phyloP scores from a whole-genome alignment of 306 rosid species.

The Cicer pinnatifidum region DNA sequence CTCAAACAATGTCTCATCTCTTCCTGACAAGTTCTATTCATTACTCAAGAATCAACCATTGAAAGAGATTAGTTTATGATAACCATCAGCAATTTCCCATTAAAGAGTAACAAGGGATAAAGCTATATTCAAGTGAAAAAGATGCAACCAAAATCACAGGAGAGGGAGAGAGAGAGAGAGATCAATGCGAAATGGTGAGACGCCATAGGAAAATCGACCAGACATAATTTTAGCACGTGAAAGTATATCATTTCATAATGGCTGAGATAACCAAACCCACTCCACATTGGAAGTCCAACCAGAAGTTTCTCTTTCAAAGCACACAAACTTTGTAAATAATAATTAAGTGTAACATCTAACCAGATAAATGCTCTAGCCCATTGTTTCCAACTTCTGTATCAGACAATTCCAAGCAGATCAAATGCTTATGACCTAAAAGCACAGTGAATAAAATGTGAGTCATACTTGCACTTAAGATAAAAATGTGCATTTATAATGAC shows the following conservation, averaged over 20 bases:
- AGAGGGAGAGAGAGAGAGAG: background rate
- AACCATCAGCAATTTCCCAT: constrained; percentile 30
- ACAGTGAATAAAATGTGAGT: constrained; percentile 38
- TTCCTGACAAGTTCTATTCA: constrained; percentile 14
- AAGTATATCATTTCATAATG: constrained; percentile 12
- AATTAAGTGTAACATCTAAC: constrained; percentile 49
- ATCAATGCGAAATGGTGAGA: constrained; percentile 17
- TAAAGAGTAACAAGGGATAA: constrained; percentile 33
- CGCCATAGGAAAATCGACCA: constrained; percentile 6
- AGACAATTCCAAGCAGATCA: constrained; percentile 90
- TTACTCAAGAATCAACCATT: constrained; percentile 16
- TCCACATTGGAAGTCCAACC: constrained; percentile 11
- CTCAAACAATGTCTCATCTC: constrained; percentile 6
- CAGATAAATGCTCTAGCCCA: constrained; percentile 88
- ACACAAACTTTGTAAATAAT: constrained; percentile 20
- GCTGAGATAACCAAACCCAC: background rate
- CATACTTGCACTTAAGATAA: constrained; percentile 25
- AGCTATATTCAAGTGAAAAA: constrained; percentile 22
- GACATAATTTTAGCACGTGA: constrained; percentile 11
- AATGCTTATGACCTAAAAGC: constrained; percentile 65
- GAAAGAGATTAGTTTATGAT: constrained; percentile 31
- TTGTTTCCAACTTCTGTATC: constrained; percentile 85
- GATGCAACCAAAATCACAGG: constrained; percentile 29
- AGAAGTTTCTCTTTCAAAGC: constrained; percentile 7
- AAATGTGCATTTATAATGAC: constrained; percentile 35